Evolutionary conservation across 148 eudicot species (phyloP), one percentile per base, ranked within the genome.

Genomic region (Silene uniflora): DNA sequence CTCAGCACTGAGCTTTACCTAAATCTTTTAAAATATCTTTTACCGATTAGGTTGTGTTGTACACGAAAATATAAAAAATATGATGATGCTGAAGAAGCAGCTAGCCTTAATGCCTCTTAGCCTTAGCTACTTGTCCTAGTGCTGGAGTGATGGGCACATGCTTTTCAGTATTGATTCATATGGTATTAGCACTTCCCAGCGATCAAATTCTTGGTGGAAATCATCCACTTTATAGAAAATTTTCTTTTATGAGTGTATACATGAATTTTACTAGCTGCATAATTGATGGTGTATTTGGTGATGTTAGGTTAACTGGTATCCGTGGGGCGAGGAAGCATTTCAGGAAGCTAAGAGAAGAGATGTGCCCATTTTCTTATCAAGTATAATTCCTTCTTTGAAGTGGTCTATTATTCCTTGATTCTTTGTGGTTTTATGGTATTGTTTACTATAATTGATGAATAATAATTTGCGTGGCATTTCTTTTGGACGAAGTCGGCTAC

Each of bases 311-410:
- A 88, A 95, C 83, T 95, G 98, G 98, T 95, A 95, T 82, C 91
- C 98, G 62, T 95, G 98, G 98, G 96, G 97, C 69, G 93, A 95
- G 56, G 98, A 92, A 77, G 98, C 98, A 27, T 92, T 95, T 73
- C 71, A 88, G 49, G 97, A 95, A 89, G 98, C 98, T 76, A 90
- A 88, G 59, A 85, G 76, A 81, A 89, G 97, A 83, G 91, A 95
- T 55, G 88, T 88, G 68, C 98, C 98, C 32, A 92, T 95, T 78
- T 95, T 95, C 74, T 76, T 95, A 72, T 95, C 98, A 86, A 92
- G 98, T 95, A 88, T 64, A 65, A 76, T 62, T 23, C 25, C 29
- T 67, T 11, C 66, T 70, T 69, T 63, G 49, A 47, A 46, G 35
- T 7, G 71, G 13, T 39, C 49, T 35, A 10, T 18, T 35, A 10